Evolutionary conservation across 1,284 basidiomycete species (phyloP).

Genomic region (Vanrija humicola): DNA sequence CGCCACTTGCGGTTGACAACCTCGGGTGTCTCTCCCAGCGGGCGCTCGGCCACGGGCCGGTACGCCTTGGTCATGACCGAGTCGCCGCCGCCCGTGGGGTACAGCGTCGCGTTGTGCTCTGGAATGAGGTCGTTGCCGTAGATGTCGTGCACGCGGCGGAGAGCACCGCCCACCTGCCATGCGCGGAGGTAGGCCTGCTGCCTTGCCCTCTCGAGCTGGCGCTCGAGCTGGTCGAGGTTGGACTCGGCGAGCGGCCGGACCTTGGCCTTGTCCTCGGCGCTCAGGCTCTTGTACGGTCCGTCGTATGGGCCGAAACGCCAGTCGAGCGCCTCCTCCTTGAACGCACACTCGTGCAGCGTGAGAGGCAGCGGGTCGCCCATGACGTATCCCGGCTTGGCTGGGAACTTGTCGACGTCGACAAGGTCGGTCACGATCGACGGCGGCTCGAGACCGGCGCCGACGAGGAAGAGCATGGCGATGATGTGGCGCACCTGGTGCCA

Average conservation of each 20-base stretch:
- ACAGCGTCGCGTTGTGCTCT: slow-evolving; percentile 30
- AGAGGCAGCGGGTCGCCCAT: slow-evolving; percentile 90
- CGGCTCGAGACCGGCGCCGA: slow-evolving; percentile 75
- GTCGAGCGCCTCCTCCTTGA: slow-evolving; percentile 57
- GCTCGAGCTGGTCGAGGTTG: slow-evolving; percentile 35
- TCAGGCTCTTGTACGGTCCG: slow-evolving; percentile 25
- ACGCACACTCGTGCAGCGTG: slow-evolving; percentile 88
- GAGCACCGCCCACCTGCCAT: slow-evolving; percentile 56
- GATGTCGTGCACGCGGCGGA: slow-evolving; percentile 22
- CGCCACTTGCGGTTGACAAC: slow-evolving; percentile 73
- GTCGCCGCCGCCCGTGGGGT: slow-evolving; percentile 71
- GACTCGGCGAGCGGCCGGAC: slow-evolving; percentile 20
- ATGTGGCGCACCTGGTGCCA: slow-evolving; percentile 98
- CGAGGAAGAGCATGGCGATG: slow-evolving; percentile 84
- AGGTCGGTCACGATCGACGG: slow-evolving; percentile 69
- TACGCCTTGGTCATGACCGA: slow-evolving; percentile 62
- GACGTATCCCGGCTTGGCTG: slow-evolving; percentile 80
- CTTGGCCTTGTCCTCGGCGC: slow-evolving; percentile 14
- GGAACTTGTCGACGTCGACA: slow-evolving; percentile 60
- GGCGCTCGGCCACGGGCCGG: slow-evolving; percentile 61
- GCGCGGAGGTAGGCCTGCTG: slow-evolving; percentile 53
- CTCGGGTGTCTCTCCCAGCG: slow-evolving; percentile 65
- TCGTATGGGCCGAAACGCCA: slow-evolving; percentile 68
- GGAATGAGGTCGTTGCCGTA: not conserved
- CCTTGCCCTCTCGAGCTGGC: slow-evolving; percentile 26